Evolutionary conservation across 345 rosid genomes (phyloP).

Genomic region (Salix koriyanagi): DNA sequence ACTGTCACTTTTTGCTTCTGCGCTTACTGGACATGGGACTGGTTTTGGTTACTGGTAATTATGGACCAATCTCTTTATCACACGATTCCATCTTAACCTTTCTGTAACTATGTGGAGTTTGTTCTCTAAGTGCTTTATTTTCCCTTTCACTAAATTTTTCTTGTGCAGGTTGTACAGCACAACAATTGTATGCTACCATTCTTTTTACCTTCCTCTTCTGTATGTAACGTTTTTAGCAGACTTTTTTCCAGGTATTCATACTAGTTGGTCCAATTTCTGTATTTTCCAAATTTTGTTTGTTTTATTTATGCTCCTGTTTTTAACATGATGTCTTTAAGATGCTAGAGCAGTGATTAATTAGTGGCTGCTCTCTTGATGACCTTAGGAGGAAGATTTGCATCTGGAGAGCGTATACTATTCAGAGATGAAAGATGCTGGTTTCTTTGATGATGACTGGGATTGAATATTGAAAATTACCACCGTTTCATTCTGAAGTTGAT

Average conservation of each 20-base stretch:
- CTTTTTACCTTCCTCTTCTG: conserved; percentile 78
- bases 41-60: conserved; percentile 77
- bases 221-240: conserved; percentile 75
- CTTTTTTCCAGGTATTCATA: conserved; percentile 75
- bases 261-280: background rate
- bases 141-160: background rate
- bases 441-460: conserved; percentile 86
- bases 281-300: background rate
- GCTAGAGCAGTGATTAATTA: background rate
- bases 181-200: conserved; percentile 68
- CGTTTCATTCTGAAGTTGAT: background rate
- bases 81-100: background rate
- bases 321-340: background rate
- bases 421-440: conserved; percentile 95
- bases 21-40: conserved; percentile 52
- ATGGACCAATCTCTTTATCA: background rate
- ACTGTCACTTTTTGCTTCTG: conserved; percentile 58
- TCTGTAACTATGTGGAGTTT: background rate
- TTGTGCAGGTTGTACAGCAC: conserved; percentile 67
- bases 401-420: conserved; percentile 86
- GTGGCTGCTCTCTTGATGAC: conserved; percentile 1
- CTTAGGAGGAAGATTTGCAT: conserved; percentile 76
- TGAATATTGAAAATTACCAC: conserved; percentile 19
- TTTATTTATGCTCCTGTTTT: background rate
- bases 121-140: conserved; percentile 1